These are phyloP conservation scores for Juglanconis oblonga DNA, from an alignment of 2,329 filamentous ascomycete genomes.

Conservation along the genomic window DNA sequence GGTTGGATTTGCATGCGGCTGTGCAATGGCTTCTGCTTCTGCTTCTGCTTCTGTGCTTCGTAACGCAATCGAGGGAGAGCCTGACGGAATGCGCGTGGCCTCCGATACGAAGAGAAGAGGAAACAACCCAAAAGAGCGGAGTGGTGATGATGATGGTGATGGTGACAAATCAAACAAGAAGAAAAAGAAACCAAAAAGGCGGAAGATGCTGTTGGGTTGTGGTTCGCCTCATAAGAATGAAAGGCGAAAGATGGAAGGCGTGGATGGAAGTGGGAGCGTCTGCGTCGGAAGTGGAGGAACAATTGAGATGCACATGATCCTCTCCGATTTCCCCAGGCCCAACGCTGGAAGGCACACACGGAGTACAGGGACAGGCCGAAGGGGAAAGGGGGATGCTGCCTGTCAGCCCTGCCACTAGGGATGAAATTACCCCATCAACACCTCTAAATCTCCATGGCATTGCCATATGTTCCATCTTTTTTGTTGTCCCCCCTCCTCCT, in stretches of 20 bases:
- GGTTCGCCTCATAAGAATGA: background rate
- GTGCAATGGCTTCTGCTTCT: slow-evolving; percentile 4
- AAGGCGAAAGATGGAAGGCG: background rate
- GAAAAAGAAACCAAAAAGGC: slow-evolving; percentile 5
- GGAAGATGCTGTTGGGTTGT: background rate
- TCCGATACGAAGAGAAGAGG: slow-evolving; percentile 2
- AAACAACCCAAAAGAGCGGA: slow-evolving; percentile 3
- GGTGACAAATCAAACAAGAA: background rate
- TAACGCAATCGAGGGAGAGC: background rate
- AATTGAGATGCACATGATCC: slow-evolving; percentile 7
- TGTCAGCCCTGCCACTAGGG: background rate
- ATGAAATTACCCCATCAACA: background rate
- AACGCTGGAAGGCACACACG: background rate
- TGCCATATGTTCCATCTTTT: too few species aligned
- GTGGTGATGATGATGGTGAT: background rate
- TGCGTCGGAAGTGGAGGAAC: slow-evolving; percentile 1
- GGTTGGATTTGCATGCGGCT: slow-evolving; percentile 8
- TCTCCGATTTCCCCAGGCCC: slow-evolving; percentile 1
- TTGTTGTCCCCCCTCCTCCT: too few species aligned
- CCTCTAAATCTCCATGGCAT: too few species aligned
- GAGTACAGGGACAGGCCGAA: background rate
- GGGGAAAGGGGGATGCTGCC: background rate
- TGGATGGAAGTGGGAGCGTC: too few species aligned
- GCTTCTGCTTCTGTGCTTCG: background rate
- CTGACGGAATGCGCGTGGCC: background rate